Conservation (phyloP, 176 grass and related monocot genomes). For the Phoenix roebelenii region DNA sequence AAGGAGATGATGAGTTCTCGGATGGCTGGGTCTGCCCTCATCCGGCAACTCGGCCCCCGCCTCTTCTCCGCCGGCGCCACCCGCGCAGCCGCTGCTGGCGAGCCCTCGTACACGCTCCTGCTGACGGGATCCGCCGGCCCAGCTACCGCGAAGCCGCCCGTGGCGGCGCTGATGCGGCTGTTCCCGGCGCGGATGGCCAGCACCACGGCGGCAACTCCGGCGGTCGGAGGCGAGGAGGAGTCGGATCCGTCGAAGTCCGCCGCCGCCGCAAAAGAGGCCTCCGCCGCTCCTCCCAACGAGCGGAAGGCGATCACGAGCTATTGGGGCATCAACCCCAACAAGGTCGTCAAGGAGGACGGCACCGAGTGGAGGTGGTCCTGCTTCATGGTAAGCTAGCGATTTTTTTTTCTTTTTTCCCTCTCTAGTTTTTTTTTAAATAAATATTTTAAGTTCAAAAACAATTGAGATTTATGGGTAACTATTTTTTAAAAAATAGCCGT, state of each 20-base stretch:
- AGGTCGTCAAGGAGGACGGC: neutral
- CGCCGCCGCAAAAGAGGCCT: neutral
- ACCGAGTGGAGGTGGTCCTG: constrained; percentile 13
- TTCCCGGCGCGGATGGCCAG: neutral
- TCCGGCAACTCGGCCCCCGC: constrained; percentile 8
- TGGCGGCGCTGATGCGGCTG: neutral
- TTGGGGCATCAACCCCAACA: neutral
- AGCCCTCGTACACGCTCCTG: neutral
- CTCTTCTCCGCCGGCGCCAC: neutral
- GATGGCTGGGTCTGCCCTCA: neutral
- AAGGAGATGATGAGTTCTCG: neutral
- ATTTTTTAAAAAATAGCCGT: constrained; percentile 30
- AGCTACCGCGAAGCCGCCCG: neutral
- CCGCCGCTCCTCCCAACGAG: neutral
- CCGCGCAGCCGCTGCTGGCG: neutral
- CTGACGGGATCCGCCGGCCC: neutral
- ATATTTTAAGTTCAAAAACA: too few relatives aligned
- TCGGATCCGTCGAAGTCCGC: neutral
- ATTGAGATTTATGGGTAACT: too few relatives aligned
- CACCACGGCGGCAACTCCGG: neutral
- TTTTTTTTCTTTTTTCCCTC: neutral
- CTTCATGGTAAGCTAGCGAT: constrained; percentile 2
- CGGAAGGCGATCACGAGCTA: neutral
- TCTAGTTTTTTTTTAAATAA: neutral
- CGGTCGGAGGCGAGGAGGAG: neutral